Base-by-base conservation (phyloP, 2,329 filamentous ascomycete species). In the Aaosphaeria arxii region DNA sequence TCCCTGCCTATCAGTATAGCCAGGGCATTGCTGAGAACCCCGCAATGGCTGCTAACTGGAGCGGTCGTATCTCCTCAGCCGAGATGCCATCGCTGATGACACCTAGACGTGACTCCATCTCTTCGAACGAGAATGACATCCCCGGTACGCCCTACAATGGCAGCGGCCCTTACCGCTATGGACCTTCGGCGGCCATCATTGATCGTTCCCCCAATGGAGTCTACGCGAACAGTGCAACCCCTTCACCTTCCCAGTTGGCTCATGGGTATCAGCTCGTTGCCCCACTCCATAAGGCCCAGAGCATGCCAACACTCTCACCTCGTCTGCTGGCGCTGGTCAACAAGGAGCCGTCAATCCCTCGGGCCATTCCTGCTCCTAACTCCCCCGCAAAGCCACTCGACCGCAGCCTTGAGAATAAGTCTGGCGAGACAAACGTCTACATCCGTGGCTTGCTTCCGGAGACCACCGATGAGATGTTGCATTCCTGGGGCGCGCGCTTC, bases 341-440 rank as follows among this genome's bases (percentile, higher is more conserved):
- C 61, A 83, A 88, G 64, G 85, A 91, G n/a, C 94, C 94, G 13
- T 72, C 84, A 0, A 88, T 99, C 53, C 94, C 94, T 17, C 81
- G 83, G 54, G 92, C 94, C 44, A 91, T 99, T 41, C 92, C 92
- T 11, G 92, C 94, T 48, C 89, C 90, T 30, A 86, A 86, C 28
- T 91, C 92, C 48, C 88, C 88, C 62, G 84, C 89, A 75, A 89
- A 96, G 79, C 91, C 88, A 39, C 82, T 97, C 30, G 92, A 96
- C 55, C 91, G 96, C 71, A 95, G 91, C 65, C 79, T 99, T 43
- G 89, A 96, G 73, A 97, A 97, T 64, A 88, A 91, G 50, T 94
- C 88, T 42, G 91, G 91, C 40, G 96, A 97, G 66, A 94, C 91
- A 54, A 99, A 99, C 64, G 92, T 99, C 56, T 99, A 99, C 77